Base-by-base conservation (phyloP, 495 filamentous ascomycete genomes). In the Aspergillus sclerotioniger region DNA sequence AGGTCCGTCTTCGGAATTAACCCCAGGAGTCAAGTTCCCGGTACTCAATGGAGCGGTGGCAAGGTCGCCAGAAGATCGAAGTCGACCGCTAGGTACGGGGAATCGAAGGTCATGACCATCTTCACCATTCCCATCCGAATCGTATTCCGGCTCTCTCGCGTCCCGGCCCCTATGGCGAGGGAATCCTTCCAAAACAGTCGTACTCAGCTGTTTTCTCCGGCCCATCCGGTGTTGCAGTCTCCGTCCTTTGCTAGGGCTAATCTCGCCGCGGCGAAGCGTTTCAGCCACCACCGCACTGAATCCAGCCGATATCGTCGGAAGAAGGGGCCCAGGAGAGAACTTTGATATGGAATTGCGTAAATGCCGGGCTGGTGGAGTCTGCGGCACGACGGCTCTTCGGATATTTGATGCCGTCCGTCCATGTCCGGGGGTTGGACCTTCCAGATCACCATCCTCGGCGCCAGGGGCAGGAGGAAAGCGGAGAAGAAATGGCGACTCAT, bases 211-310 rank as follows among this genome's bases (percentile, higher is more conserved):
- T 41, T 63, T 65, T 20, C 66, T 67, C 8, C 73, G 63, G 28
- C 65, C 65, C 4, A 60, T 65, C 9, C 60, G 46, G 35, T 55
- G 69, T n/a, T 64, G 59, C 3, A 51, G 58, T 25, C 55, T 60
- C 13, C 74, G 69, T 74, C 68, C 49, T 74, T 77, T 31, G 64
- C 62, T n/a, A 74, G 47, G 69, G 35, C 66, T 75, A 20, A 65
- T 68, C 53, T 80, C 73, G 21, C 81, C 82, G 9, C 82, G 78
- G 28, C 82, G 78, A 6, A 87, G 64, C 17, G 82, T 80, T 60
- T 90, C 87, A 6, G 84, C 85, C 6, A 87, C 82, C 3, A 87
- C 78, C 2, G 79, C 84, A 65, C 75, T 83, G 53, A 87, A 76
- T 17, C 80, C 74, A 13, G 77, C 77, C 0, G 83, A 85, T 0